These are phyloP conservation scores for Paracorniculantispora psalliotae DNA, from an alignment of 2,329 filamentous ascomycete species.

Conservation along the genomic window DNA sequence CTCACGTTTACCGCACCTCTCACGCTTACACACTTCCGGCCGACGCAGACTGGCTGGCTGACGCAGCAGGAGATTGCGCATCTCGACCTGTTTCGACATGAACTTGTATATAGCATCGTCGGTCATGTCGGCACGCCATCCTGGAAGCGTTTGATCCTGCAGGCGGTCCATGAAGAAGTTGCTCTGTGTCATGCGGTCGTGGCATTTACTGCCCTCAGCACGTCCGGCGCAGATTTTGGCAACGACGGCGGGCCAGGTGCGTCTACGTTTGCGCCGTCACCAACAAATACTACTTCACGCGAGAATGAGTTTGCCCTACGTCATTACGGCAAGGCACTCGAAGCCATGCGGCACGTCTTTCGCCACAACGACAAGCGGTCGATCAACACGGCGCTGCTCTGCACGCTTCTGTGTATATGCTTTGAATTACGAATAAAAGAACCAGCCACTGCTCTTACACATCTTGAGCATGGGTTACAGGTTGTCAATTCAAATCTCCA, in stretches of 20 bases:
- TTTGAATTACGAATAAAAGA: slow-evolving; percentile 17
- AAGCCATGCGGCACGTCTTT: slow-evolving; percentile 13
- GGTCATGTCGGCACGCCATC: slow-evolving; percentile 11
- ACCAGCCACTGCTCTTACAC: slow-evolving; percentile 10
- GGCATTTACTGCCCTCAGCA: slow-evolving; percentile 15
- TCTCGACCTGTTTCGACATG: slow-evolving; percentile 14
- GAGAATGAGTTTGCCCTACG: slow-evolving; percentile 13
- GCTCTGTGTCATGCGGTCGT: slow-evolving; percentile 14
- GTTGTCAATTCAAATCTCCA: slow-evolving; percentile 14
- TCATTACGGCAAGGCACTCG: slow-evolving; percentile 13
- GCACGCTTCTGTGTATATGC: slow-evolving; percentile 17
- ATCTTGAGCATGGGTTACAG: slow-evolving; percentile 14
- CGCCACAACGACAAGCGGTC: slow-evolving; percentile 5
- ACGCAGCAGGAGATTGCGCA: slow-evolving; percentile 4
- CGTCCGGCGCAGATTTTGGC: background rate
- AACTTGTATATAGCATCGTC: slow-evolving; percentile 18
- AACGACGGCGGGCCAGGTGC: background rate
- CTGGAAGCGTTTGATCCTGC: slow-evolving; percentile 15
- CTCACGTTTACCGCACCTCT: slow-evolving; percentile 20
- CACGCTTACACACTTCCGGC: slow-evolving; percentile 16
- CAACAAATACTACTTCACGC: background rate
- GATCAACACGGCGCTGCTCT: slow-evolving; percentile 15
- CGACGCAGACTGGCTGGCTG: slow-evolving; percentile 14
- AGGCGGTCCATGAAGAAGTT: slow-evolving; percentile 15
- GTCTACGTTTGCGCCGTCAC: background rate